Percentiles rank a stretch among this genome's conserved stretches.
Conservation (phyloP, 108 stramenopile species). For the Cyclotella kingstonii region DNA sequence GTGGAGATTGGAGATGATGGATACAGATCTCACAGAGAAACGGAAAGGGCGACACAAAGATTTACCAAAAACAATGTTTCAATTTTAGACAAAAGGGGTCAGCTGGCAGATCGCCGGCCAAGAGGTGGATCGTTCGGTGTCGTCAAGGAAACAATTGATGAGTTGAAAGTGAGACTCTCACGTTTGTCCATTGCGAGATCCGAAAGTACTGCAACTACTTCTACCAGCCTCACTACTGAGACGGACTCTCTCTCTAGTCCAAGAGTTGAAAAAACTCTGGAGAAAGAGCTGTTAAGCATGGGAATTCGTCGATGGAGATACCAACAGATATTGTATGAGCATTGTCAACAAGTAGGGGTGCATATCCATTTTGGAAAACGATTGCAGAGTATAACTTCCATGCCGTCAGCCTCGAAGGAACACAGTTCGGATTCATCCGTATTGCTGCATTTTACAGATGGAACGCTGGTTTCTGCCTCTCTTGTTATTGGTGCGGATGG, state of each 20-base stretch:
- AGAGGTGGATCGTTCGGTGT: constrained; percentile 15
- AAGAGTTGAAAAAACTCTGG: too few species aligned
- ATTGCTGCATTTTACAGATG: constrained; percentile 47
- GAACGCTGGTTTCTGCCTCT: constrained; percentile 27
- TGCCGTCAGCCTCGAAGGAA: background rate
- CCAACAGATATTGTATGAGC: constrained; percentile 52
- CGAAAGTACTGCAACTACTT: background rate
- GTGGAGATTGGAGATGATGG: background rate
- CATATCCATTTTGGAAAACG: constrained; percentile 54
- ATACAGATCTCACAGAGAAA: too few species aligned
- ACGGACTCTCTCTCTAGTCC: too few species aligned
- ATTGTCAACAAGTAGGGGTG: constrained; percentile 36
- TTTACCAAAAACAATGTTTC: background rate
- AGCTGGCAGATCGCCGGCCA: constrained; percentile 22
- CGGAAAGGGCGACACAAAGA: too few species aligned
- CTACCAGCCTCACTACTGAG: background rate
- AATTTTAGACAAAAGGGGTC: background rate
- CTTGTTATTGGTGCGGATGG: constrained; percentile 63
- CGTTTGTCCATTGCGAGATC: background rate
- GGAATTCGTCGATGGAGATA: constrained; percentile 66
- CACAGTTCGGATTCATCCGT: background rate
- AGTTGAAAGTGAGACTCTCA: background rate
- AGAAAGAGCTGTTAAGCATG: constrained; percentile 44
- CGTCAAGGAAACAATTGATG: background rate
- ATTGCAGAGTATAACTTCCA: constrained; percentile 6